A percentile compares a stretch with the other conserved stretches of the same genome.
Conservation (phyloP, 2,329 filamentous ascomycete species). For the Arthroderma sp. region DNA sequence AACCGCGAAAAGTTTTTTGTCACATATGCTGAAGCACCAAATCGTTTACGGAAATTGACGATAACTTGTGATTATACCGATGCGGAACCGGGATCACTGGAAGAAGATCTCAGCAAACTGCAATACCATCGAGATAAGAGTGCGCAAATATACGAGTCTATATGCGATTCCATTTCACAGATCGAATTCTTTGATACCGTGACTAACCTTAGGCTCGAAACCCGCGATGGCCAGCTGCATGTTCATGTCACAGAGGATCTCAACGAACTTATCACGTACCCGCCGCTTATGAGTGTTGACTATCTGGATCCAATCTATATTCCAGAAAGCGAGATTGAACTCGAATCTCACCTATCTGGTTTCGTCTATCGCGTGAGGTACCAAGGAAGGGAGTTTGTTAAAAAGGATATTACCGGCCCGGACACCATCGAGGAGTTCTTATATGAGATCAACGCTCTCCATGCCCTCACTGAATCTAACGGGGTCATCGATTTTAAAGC, state of each 20-base stretch:
- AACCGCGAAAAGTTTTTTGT: constrained; percentile 96
- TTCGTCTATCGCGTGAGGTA: constrained; percentile 91
- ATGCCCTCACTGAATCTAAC: constrained; percentile 55
- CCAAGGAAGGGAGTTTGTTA: constrained; percentile 60
- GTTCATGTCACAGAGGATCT: constrained; percentile 95
- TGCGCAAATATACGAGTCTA: constrained; percentile 82
- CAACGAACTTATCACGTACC: constrained; percentile 87
- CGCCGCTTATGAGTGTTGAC: constrained; percentile 55
- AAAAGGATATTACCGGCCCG: constrained; percentile 94
- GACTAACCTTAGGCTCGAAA: constrained; percentile 89
- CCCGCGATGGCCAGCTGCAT: constrained; percentile 72
- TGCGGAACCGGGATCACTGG: constrained; percentile 66
- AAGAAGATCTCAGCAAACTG: constrained; percentile 64
- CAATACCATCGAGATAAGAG: constrained; percentile 86
- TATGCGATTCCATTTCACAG: constrained; percentile 78
- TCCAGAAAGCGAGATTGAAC: constrained; percentile 63
- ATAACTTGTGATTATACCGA: constrained; percentile 86
- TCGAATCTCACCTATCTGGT: constrained; percentile 86
- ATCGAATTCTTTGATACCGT: constrained; percentile 95
- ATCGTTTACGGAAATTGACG: constrained; percentile 74
- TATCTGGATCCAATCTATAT: constrained; percentile 48
- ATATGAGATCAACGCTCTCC: constrained; percentile 94
- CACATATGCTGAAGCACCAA: constrained; percentile 72
- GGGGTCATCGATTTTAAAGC: constrained; percentile 80
- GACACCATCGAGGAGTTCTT: constrained; percentile 93